These are phyloP conservation scores for Tolypocladium paradoxum DNA, from an alignment of 2,329 filamentous ascomycete species.

Conservation along the genomic window DNA sequence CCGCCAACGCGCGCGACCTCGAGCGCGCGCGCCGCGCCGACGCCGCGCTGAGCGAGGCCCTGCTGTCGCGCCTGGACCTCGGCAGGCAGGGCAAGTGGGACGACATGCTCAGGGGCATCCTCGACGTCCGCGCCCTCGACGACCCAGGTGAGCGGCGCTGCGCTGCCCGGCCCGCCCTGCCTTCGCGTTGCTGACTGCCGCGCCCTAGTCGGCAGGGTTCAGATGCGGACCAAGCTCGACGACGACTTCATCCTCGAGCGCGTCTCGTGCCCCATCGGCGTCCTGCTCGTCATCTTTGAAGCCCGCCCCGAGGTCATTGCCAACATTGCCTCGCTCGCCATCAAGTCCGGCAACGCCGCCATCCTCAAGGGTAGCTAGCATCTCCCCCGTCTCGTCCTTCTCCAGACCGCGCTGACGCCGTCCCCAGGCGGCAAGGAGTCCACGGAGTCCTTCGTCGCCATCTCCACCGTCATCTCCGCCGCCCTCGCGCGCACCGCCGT, in stretches of 20 bases:
- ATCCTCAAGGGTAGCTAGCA: slow-evolving; percentile 67
- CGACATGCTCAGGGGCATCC: slow-evolving; percentile 91
- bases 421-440: slow-evolving; percentile 83
- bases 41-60: slow-evolving; percentile 67
- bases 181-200: background rate
- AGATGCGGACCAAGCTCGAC: slow-evolving; percentile 74
- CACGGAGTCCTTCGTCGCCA: slow-evolving; percentile 86
- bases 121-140: slow-evolving; percentile 72
- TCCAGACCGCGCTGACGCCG: background rate
- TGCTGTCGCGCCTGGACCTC: slow-evolving; percentile 82
- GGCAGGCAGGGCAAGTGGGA: slow-evolving; percentile 85
- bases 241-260: slow-evolving; percentile 77
- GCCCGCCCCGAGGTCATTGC: slow-evolving; percentile 95
- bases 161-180: background rate
- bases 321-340: slow-evolving; percentile 89
- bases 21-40: slow-evolving; percentile 60
- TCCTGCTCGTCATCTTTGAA: slow-evolving; percentile 97
- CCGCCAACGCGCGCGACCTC: slow-evolving; percentile 78
- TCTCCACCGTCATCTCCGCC: slow-evolving; percentile 71
- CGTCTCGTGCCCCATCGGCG: slow-evolving; percentile 88
- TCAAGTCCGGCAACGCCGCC: slow-evolving; percentile 95
- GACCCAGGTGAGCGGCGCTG: slow-evolving; percentile 61
- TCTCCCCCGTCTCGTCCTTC: too few relatives aligned
- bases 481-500: slow-evolving; percentile 65
- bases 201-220: slow-evolving; percentile 64